These are phyloP conservation scores for Eragrostis curvula DNA, from an alignment of 176 grass and related monocot genomes.

Conservation along the genomic window DNA sequence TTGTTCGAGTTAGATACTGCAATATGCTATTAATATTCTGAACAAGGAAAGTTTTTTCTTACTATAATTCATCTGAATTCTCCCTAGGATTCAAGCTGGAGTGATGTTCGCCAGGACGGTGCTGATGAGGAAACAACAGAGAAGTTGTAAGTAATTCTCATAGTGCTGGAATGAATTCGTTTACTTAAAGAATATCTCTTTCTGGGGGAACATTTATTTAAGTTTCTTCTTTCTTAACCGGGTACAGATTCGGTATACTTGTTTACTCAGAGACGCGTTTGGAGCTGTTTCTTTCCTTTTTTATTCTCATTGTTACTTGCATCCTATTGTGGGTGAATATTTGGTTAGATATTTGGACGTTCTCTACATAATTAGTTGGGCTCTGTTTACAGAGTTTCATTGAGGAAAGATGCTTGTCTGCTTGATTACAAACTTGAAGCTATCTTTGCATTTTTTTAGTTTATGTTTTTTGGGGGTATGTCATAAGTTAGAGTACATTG, in stretches of 20 bases:
- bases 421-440: not conserved
- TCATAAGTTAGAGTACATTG: not conserved
- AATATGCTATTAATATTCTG: not conserved
- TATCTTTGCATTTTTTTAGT: too few relatives aligned
- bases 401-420: not conserved
- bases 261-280: not conserved
- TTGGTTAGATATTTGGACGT: not conserved
- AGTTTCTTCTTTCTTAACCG: slow-evolving; percentile 13
- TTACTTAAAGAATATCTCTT: slow-evolving; percentile 16
- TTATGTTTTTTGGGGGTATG: not conserved
- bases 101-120: slow-evolving; percentile 40
- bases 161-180: slow-evolving; percentile 25
- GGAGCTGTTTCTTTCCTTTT: not conserved
- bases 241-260: not conserved
- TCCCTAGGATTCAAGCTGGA: slow-evolving; percentile 65
- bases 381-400: not conserved
- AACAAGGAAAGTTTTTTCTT: slow-evolving; percentile 41
- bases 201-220: not conserved
- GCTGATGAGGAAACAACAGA: slow-evolving; percentile 65
- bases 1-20: slow-evolving; percentile 27
- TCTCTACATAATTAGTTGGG: not conserved
- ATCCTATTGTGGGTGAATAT: not conserved
- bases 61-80: slow-evolving; percentile 40
- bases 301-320: not conserved
- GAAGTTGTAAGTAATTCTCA: slow-evolving; percentile 63